phyloP scores from a whole-genome alignment of 257 asterid species.

The Lycium ferocissimum region DNA sequence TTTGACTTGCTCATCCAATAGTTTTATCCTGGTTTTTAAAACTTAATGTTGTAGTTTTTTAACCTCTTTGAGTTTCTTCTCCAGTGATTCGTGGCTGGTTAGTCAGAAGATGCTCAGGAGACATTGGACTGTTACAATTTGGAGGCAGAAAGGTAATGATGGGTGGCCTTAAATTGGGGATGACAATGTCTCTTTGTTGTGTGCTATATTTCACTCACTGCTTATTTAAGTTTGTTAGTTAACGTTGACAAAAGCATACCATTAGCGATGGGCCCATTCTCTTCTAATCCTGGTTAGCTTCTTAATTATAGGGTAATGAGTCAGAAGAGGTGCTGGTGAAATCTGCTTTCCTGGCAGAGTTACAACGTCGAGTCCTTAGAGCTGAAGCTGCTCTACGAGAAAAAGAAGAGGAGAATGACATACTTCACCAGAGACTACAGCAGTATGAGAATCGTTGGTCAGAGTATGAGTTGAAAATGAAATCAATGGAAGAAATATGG shows the following conservation, averaged over 20 bases:
- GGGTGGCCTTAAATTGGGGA: slow-evolving; percentile 15
- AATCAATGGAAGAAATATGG: slow-evolving; percentile 99
- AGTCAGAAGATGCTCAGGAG: slow-evolving; percentile 94
- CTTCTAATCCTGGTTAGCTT: slow-evolving; percentile 14
- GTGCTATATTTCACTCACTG: slow-evolving; percentile 7
- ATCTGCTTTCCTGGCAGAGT: slow-evolving; percentile 92
- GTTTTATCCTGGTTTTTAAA: slow-evolving; percentile 3
- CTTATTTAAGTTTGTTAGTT: slow-evolving; percentile 25
- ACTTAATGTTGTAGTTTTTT: background rate
- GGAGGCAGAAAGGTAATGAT: slow-evolving; percentile 77
- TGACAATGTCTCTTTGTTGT: slow-evolving; percentile 21
- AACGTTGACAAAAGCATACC: background rate
- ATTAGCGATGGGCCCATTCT: background rate
- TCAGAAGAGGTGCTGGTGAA: slow-evolving; percentile 84
- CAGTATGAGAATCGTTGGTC: slow-evolving; percentile 97
- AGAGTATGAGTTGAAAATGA: slow-evolving; percentile 93
- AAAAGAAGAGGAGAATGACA: slow-evolving; percentile 87
- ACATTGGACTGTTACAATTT: slow-evolving; percentile 76
- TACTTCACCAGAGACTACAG: slow-evolving; percentile 86
- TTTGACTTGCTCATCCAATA: slow-evolving; percentile 19
- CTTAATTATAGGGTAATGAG: slow-evolving; percentile 62
- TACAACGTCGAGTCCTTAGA: slow-evolving; percentile 88
- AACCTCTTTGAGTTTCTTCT: slow-evolving; percentile 30
- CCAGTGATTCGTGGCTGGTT: slow-evolving; percentile 98
- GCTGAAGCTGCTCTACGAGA: slow-evolving; percentile 88